A percentile compares a stretch with the other conserved stretches of the same genome.
Evolutionary conservation across 495 filamentous ascomycete genomes (phyloP).

Genomic region (Tetracladium setigerum): DNA sequence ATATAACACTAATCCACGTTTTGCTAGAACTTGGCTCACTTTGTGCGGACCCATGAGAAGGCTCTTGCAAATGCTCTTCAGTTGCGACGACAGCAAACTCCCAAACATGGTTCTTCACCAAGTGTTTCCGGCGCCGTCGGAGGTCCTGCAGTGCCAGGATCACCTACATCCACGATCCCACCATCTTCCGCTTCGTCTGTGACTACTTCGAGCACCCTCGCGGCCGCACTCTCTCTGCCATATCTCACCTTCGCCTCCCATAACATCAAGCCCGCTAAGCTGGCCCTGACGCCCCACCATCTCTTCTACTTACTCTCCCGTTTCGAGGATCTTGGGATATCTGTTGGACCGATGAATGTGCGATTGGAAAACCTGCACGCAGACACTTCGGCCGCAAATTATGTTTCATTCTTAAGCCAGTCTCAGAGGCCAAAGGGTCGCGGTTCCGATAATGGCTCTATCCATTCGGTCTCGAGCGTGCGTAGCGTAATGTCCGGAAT

Average conservation of each 20-base stretch:
- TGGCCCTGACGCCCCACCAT: conserved; percentile 94
- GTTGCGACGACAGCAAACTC: conserved; percentile 55
- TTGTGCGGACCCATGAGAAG: conserved; percentile 95
- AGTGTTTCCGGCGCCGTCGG: conserved; percentile 39
- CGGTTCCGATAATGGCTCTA: conserved; percentile 77
- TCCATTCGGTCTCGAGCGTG: conserved; percentile 92
- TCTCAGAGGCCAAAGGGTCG: conserved; percentile 65
- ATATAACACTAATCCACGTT: conserved; percentile 11
- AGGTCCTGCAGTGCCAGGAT: conserved; percentile 37
- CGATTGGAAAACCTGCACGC: conserved; percentile 91
- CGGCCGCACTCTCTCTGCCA: conserved; percentile 78
- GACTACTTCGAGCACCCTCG: conserved; percentile 63
- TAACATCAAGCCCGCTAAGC: conserved; percentile 77
- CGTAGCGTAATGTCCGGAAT: conserved; percentile 96
- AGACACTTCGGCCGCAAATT: conserved; percentile 76
- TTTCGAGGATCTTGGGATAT: conserved; percentile 85
- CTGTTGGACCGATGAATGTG: conserved; percentile 92
- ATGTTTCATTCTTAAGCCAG: conserved; percentile 90
- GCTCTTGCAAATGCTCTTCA: conserved; percentile 94
- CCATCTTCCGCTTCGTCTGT: conserved; percentile 50
- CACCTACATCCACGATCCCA: conserved; percentile 40
- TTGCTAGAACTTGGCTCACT: conserved; percentile 78
- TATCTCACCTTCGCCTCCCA: conserved; percentile 77
- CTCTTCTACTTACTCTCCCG: conserved; percentile 92
- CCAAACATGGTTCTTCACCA: conserved; percentile 56